Percentiles rank a stretch among this genome's conserved stretches.
These are phyloP conservation scores for Cucurbita moschata DNA, from an alignment of 306 rosid species.

Conservation along the genomic window DNA sequence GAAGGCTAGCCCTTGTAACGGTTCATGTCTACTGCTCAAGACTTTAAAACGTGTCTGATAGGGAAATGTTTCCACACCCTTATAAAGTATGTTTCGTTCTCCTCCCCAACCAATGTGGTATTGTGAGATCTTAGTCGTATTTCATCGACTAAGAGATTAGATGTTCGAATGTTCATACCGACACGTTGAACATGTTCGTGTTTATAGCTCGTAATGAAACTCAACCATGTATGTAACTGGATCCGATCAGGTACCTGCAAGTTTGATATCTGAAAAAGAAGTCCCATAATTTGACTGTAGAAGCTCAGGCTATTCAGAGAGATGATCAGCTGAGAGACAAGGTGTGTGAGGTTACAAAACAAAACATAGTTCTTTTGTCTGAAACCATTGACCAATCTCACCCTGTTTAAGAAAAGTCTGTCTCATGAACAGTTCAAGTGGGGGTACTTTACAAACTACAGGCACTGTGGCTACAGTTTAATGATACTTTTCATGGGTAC, in stretches of 20 bases:
- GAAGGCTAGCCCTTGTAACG: not conserved
- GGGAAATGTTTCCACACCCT: no score
- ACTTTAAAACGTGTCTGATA: no score
- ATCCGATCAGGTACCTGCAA: slow-evolving; percentile 2
- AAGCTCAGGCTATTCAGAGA: not conserved
- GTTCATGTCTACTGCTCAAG: no score
- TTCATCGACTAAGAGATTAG: no score
- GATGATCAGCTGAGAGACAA: not conserved
- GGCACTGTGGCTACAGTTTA: not conserved
- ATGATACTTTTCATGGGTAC: not conserved
- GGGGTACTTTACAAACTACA: not conserved
- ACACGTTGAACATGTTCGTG: not conserved
- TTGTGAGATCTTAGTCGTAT: no score
- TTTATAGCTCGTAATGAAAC: not conserved
- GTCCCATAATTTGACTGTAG: slow-evolving; percentile 7
- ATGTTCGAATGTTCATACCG: no score
- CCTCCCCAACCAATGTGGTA: no score
- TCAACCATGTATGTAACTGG: not conserved
- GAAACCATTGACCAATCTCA: slow-evolving; percentile 5
- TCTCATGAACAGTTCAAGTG: slow-evolving; percentile 4
- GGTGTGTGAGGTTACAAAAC: not conserved
- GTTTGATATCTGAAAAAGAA: not conserved
- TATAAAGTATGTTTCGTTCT: no score
- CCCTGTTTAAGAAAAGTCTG: not conserved
- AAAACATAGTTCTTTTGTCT: not conserved